Evolutionary conservation across 164 flowering plant species (phyloP), one percentile per base, ranked within the genome.

Genomic region (Magnolia kwangsiensis): DNA sequence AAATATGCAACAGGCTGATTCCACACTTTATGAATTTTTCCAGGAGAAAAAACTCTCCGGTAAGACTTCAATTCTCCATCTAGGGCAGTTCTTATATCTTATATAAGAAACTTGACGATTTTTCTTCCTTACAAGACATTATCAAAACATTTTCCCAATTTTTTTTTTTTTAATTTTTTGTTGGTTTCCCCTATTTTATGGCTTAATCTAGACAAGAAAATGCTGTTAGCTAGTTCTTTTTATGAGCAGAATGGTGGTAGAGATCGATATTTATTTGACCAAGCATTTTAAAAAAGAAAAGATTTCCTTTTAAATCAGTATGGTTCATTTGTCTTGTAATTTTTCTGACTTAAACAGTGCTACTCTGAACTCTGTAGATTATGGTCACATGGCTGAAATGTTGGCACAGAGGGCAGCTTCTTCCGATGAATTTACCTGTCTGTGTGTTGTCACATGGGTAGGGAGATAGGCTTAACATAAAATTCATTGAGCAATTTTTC

Each of bases 351-450:
- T 69, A 79, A 85, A 83, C 87, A 84, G 85, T 90, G 85, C 80
- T 89, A 72, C 85, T 88, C 69, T 88, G 88, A 88, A 93, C 98
- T 96, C 99, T 89, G 98, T 96, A 94, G 99, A 96, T 90, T 96
- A 94, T 86, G 99, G 98, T 79, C 97, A 98, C 81, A 94, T 96
- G 98, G 99, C 99, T 81, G 98, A 94, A 82, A 96, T 96, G 74
- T 84, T 96, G 86, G 97, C 94, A 14, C 97, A 90, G 79, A 92
- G 99, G 84, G 99, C 98, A 51, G 88, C 84, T 78, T 89, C 98
- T 74, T 83, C 86, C 13, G 97, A 96, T 87, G 97, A 90, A 80
- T 96, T 94, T 85, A 96, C 99, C 51, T 85, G 99, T 75, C 81
- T 89, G 85, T 94, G 97, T 72, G 92, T 96, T 58, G 88, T 96